Evolutionary conservation across 2,329 filamentous ascomycete species (phyloP).

Genomic region (Huntiella moniliformis): DNA sequence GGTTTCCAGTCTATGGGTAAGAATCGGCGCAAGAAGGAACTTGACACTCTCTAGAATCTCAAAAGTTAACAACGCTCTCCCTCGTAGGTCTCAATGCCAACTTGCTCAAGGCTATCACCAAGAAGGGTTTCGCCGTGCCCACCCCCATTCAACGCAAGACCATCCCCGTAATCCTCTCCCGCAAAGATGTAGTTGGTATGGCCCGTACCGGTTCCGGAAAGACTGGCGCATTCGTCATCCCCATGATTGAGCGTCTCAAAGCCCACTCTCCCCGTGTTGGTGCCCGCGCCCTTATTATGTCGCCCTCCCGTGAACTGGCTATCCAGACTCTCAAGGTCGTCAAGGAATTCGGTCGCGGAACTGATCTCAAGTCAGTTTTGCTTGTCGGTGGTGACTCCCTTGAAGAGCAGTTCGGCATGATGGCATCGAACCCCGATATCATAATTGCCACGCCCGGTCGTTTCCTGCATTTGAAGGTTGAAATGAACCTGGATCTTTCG

Average conservation of each 20-base stretch:
- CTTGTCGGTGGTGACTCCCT: constrained; percentile 89
- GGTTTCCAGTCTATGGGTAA: constrained; percentile 89
- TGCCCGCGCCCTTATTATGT: constrained; percentile 69
- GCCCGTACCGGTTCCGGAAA: constrained; percentile 97
- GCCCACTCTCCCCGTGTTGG: constrained; percentile 75
- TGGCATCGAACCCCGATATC: constrained; percentile 91
- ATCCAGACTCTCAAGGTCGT: constrained; percentile 92
- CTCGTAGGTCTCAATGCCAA: constrained; percentile 51
- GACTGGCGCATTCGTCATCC: constrained; percentile 93
- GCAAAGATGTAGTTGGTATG: constrained; percentile 97
- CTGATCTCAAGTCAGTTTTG: constrained; percentile 75
- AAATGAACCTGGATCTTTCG: constrained; percentile 83
- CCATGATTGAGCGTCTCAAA: constrained; percentile 90
- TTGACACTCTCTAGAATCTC: not conserved
- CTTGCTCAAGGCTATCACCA: constrained; percentile 73
- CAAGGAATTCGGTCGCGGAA: constrained; percentile 79
- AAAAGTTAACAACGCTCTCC: not conserved
- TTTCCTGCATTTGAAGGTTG: constrained; percentile 90
- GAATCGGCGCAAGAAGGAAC: constrained; percentile 11
- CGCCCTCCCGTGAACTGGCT: constrained; percentile 82
- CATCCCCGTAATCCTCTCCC: constrained; percentile 75
- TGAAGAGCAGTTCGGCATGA: constrained; percentile 84
- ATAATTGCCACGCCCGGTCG: constrained; percentile 93
- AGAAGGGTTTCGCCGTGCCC: constrained; percentile 89
- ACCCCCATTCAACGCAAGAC: constrained; percentile 96